phyloP scores from a whole-genome alignment of 1,284 basidiomycete genomes.

The Boletellus sp. region DNA sequence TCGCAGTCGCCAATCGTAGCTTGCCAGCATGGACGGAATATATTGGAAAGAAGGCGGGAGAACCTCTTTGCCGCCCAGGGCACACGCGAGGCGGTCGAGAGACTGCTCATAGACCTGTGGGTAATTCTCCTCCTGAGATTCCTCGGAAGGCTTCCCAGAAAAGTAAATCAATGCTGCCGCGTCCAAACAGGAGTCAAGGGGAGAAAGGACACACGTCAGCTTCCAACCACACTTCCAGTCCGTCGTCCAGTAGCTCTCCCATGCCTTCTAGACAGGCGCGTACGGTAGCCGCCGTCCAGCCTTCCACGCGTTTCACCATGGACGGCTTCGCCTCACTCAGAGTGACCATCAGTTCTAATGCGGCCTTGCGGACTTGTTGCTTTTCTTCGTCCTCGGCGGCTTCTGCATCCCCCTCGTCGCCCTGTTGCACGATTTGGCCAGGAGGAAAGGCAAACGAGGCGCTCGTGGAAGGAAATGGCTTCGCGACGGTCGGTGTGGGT shows the following conservation, averaged over 20 bases:
- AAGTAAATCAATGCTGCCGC: slow-evolving; percentile 4
- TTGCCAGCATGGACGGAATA: slow-evolving; percentile 74
- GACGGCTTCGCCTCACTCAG: slow-evolving; percentile 62
- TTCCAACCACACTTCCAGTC: slow-evolving; percentile 61
- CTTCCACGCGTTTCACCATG: slow-evolving; percentile 63
- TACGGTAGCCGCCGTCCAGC: slow-evolving; percentile 66
- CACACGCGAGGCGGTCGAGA: slow-evolving; percentile 71
- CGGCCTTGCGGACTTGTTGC: slow-evolving; percentile 57
- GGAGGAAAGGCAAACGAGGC: slow-evolving; percentile 57
- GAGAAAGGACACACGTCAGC: slow-evolving; percentile 56
- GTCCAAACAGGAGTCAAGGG: background rate
- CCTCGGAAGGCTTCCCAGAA: slow-evolving; percentile 52
- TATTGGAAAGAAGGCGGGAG: slow-evolving; percentile 74
- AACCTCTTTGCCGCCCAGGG: slow-evolving; percentile 67
- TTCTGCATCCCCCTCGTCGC: slow-evolving; percentile 36
- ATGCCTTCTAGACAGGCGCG: slow-evolving; percentile 75
- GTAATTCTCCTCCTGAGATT: slow-evolving; percentile 68
- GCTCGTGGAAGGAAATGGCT: slow-evolving; percentile 51
- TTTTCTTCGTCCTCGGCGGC: slow-evolving; percentile 49
- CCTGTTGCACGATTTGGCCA: slow-evolving; percentile 16
- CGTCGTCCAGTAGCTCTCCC: slow-evolving; percentile 68
- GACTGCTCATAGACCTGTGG: slow-evolving; percentile 77
- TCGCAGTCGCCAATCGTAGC: slow-evolving; percentile 76
- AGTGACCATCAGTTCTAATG: slow-evolving; percentile 76
- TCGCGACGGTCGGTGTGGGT: slow-evolving; percentile 68